Base-by-base conservation (phyloP, 106 monocot species). In the Phalaenopsis aphrodite region DNA sequence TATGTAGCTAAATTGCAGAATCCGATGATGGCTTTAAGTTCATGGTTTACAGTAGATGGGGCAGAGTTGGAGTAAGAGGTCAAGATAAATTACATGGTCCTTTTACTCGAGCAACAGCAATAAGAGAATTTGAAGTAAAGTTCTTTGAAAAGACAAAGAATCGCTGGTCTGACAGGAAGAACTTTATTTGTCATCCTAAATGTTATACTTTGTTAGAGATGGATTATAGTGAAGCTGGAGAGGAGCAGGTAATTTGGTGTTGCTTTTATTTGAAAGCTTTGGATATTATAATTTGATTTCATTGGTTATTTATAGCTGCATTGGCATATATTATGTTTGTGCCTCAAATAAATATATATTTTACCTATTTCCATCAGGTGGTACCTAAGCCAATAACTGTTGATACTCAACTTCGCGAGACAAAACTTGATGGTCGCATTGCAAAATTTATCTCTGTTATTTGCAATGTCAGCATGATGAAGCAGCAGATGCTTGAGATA, bases 401-500 rank as follows among this genome's bases (percentile, higher is more conserved):
- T 72, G 82, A 49, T 77, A 68, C 49, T 71, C 86, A 85, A 80
- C 87, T 85, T 77, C 82, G 67, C 77, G 88, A 92, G 82, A 90
- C 96, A 88, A 91, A 90, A 82, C 90, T 97, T 87, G 96, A 97
- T 42, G 76, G 72, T 2, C 87, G 79, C 39, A 81, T 92, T 85
- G 90, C 94, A 67, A 87, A 88, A 46, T 97, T 97, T 80, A 85
- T 96, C 49, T 96, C 96, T 19, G 83, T 97, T 21, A 84, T 94
- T 78, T 97, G 94, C 82, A 88, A 90, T 81, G 86, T 97, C 76
- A 85, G 79, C 86, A 97, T 97, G 96, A 97, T 97, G 96, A 92
- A 85, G 82, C 96, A 94, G 79, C 96, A 94, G 81, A 97, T 97
- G 96, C 52, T 94, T 81, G 94, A 94, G 82, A 97, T 97, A 87